phyloP scores from a whole-genome alignment of 208 protist species.

The Phytomonas francai region DNA sequence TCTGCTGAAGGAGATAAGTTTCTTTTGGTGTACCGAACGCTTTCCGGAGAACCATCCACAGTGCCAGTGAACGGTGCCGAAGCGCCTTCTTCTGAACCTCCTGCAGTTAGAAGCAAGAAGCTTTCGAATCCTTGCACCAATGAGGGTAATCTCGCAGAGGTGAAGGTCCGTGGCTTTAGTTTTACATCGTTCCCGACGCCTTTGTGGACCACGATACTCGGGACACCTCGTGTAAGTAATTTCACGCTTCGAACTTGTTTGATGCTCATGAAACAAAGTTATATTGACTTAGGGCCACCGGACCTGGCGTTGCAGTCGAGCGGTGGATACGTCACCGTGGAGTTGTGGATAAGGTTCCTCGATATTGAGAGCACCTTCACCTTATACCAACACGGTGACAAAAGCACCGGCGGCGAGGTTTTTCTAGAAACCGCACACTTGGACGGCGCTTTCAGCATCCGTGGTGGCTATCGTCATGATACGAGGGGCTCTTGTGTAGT shows the following conservation, averaged over 20 bases:
- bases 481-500: slow-evolving; percentile 72
- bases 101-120: neutral
- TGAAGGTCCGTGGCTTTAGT: slow-evolving; percentile 28
- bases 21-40: slow-evolving; percentile 31
- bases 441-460: slow-evolving; percentile 71
- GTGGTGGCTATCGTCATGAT: slow-evolving; percentile 85
- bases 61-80: slow-evolving; percentile 15
- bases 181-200: slow-evolving; percentile 22
- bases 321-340: slow-evolving; percentile 79
- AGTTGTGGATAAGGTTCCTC: slow-evolving; percentile 79
- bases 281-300: slow-evolving; percentile 71
- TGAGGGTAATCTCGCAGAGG: slow-evolving; percentile 10
- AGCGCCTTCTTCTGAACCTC: neutral
- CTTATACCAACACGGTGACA: slow-evolving; percentile 89
- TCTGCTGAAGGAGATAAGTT: slow-evolving; percentile 40
- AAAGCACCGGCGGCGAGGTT: slow-evolving; percentile 79
- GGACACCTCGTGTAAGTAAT: neutral
- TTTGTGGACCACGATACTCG: slow-evolving; percentile 5
- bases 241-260: slow-evolving; percentile 24
- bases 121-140: neutral
- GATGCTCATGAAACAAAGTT: slow-evolving; percentile 51
- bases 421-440: slow-evolving; percentile 77
- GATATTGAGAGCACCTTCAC: slow-evolving; percentile 62
- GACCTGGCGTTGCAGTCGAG: slow-evolving; percentile 43
- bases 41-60: neutral